Evolutionary conservation across 441 rosid genomes (phyloP).

Genomic region (Iberis amara): DNA sequence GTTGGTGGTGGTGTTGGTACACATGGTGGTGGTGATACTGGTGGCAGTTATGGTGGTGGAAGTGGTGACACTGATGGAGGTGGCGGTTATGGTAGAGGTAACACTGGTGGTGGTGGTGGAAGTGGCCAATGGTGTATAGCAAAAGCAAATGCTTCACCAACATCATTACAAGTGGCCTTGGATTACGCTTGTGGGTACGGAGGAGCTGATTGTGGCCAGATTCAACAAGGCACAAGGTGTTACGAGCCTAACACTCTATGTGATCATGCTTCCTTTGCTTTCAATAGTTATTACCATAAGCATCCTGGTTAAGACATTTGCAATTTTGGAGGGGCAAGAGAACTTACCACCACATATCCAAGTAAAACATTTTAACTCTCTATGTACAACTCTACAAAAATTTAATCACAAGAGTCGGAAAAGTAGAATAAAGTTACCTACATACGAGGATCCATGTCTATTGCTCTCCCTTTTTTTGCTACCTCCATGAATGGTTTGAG

Average conservation of each 20-base stretch:
- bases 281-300: slow-evolving; percentile 91
- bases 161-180: slow-evolving; percentile 83
- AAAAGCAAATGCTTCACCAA: slow-evolving; percentile 59
- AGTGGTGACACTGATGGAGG: slow-evolving; percentile 30
- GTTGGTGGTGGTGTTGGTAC: slow-evolving; percentile 37
- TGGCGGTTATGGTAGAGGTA: slow-evolving; percentile 32
- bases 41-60: slow-evolving; percentile 36
- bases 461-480: slow-evolving; percentile 1
- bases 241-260: slow-evolving; percentile 61
- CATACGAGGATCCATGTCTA: background rate
- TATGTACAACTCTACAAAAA: slow-evolving; percentile 9
- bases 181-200: slow-evolving; percentile 97
- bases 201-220: slow-evolving; percentile 80
- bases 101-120: slow-evolving; percentile 50
- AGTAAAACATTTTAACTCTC: slow-evolving; percentile 39
- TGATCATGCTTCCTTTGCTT: slow-evolving; percentile 94
- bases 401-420: background rate
- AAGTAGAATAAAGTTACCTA: slow-evolving; percentile 18
- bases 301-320: slow-evolving; percentile 90
- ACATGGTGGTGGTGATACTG: slow-evolving; percentile 27
- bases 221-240: slow-evolving; percentile 71
- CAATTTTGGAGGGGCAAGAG: slow-evolving; percentile 81
- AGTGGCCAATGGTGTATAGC: slow-evolving; percentile 80
- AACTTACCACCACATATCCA: slow-evolving; percentile 74
- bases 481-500: background rate